Percentiles rank a stretch among this genome's conserved stretches.
Evolutionary conservation across 2,329 filamentous ascomycete genomes (phyloP).

Genomic region (Diaporthe sp.): DNA sequence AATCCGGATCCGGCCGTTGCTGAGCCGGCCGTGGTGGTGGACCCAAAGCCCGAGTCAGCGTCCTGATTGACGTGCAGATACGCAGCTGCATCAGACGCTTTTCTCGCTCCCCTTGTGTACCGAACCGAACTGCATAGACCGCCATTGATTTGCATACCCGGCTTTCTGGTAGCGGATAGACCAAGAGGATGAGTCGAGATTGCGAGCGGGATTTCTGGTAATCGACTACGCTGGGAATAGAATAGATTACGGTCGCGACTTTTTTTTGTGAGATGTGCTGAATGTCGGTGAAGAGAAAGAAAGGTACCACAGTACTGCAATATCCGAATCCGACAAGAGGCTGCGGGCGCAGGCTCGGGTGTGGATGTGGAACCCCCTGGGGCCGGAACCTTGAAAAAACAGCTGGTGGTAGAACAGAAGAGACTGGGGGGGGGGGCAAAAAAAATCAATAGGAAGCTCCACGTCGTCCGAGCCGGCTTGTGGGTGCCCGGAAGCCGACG

Average conservation of each 20-base stretch:
- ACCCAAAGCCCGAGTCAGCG: constrained; percentile 24
- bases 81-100: not conserved
- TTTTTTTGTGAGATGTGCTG: constrained; percentile 11
- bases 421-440: not conserved
- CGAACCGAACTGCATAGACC: not conserved
- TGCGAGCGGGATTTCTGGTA: not conserved
- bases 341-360: constrained; percentile 21
- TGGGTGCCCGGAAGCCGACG: constrained; percentile 11
- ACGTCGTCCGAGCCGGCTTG: not conserved
- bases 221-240: constrained; percentile 4
- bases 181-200: constrained; percentile 1
- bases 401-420: not conserved
- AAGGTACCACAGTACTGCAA: constrained; percentile 30
- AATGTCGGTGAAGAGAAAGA: constrained; percentile 20
- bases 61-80: constrained; percentile 21
- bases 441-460: constrained; percentile 15
- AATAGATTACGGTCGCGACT: constrained; percentile 10
- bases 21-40: constrained; percentile 16
- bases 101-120: not conserved
- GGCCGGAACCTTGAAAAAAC: constrained; percentile 14
- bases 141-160: constrained; percentile 20
- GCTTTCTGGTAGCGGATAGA: constrained; percentile 11
- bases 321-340: constrained; percentile 21
- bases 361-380: constrained; percentile 7
- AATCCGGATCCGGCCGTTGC: constrained; percentile 27